Base-by-base conservation (phyloP, 78 protist species). In the Mastigamoeba balamuthi region DNA sequence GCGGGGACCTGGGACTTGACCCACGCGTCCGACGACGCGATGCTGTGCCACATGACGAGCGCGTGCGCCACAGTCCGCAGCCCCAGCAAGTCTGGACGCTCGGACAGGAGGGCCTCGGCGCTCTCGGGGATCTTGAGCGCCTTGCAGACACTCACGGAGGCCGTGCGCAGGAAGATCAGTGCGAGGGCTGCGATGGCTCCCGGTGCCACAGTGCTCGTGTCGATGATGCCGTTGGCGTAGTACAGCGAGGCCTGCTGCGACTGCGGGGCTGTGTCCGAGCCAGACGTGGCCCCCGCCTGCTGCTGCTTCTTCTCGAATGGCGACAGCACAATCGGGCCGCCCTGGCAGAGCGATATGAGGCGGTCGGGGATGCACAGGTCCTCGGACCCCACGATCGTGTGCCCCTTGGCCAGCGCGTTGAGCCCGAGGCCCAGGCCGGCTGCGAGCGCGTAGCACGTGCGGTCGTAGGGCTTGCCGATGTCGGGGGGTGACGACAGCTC, bases 121-220 rank as follows among this genome's bases (percentile, higher is more conserved):
- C 25, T 52, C n/a, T n/a, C n/a, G n/a, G n/a, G n/a, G n/a, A n/a
- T n/a, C n/a, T n/a, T n/a, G n/a, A n/a, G n/a, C n/a, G n/a, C n/a
- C n/a, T n/a, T n/a, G n/a, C n/a, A n/a, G n/a, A n/a, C n/a, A n/a
- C n/a, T n/a, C n/a, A n/a, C n/a, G 69, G 43, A 75, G 65, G 6
- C 8, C 1, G 78, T 40, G 72, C 44, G 40, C 38, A 76, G 17
- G 75, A 69, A 86, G 74, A 76, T 53, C 44, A 86, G 76, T 7
- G 77, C 90, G 17, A 86, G 64, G 6, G 90, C 90, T 5, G 66
- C 44, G 9, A 64, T 76, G n/a, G 90, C 90, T 6, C 85, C 85
- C 1, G 90, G 83, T 4, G 86, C 85, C 1, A 83, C 75, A n/a
- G n/a, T n/a, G n/a, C n/a, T n/a, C n/a, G 72, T 70, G 66, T 80